Conservation (phyloP, 371 early-diverging fungal genomes). For the Rhizopus sp. region DNA sequence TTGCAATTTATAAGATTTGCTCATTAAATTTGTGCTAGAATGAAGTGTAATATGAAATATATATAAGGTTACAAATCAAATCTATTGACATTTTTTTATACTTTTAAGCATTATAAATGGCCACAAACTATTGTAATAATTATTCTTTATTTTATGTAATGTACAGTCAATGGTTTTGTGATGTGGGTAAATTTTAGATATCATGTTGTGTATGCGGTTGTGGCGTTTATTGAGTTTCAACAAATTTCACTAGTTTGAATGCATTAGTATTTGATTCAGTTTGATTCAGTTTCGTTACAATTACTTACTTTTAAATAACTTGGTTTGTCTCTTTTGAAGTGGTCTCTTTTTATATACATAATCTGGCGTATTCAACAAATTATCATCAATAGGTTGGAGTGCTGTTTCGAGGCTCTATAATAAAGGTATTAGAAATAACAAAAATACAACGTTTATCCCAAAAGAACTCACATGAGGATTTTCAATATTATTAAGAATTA, state of each 20-base stretch:
- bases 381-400: conserved; percentile 3
- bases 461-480: conserved; percentile 6
- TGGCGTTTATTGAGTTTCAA: too few species aligned
- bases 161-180: too few species aligned
- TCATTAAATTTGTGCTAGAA: too few species aligned
- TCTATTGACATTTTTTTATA: too few species aligned
- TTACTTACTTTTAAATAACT: conserved; percentile 19
- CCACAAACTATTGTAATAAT: too few species aligned
- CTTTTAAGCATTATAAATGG: too few species aligned
- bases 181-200: too few species aligned
- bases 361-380: background rate
- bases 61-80: too few species aligned
- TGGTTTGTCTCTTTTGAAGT: conserved; percentile 21
- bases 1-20: too few species aligned
- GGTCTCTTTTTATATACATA: conserved; percentile 26
- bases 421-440: background rate
- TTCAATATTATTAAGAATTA: background rate
- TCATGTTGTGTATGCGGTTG: too few species aligned
- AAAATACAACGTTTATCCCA: background rate
- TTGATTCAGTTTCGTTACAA: background rate
- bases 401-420: conserved; percentile 9
- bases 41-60: too few species aligned
- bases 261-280: background rate
- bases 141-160: too few species aligned
- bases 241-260: conserved; percentile 30